These are phyloP conservation scores for Neurospora hispaniola DNA, from an alignment of 495 filamentous ascomycete species.

Conservation along the genomic window DNA sequence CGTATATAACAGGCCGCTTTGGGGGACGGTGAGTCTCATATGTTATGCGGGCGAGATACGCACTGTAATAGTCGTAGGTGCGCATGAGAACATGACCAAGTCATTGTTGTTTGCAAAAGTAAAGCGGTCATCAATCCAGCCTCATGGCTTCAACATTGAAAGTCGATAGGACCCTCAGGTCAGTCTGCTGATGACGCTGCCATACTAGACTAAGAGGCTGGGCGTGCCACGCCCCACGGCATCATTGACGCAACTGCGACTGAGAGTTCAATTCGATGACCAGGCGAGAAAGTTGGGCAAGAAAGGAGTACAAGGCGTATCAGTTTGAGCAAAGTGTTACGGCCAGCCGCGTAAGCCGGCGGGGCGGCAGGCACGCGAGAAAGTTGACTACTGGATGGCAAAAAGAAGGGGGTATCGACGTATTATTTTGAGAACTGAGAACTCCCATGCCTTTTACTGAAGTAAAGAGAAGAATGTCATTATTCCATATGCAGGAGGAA, in stretches of 20 bases:
- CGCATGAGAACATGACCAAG: not conserved
- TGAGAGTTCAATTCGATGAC: not conserved
- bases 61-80: not conserved
- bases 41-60: not conserved
- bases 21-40: not conserved
- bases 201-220: not conserved
- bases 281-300: not conserved
- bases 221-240: not conserved
- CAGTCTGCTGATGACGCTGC: not conserved
- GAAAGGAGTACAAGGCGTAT: not conserved
- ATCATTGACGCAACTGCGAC: not conserved
- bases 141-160: not conserved
- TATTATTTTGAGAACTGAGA: not conserved
- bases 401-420: not conserved
- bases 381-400: not conserved
- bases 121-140: not conserved
- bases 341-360: not conserved
- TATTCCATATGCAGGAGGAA: not conserved
- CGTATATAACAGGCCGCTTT: not conserved
- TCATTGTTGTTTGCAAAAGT: not conserved
- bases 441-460: not conserved
- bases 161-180: not conserved
- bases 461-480: not conserved
- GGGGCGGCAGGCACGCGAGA: not conserved
- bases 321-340: not conserved